Evolutionary conservation across 2,329 filamentous ascomycete species (phyloP).

Genomic region (Neobulgaria alba): DNA sequence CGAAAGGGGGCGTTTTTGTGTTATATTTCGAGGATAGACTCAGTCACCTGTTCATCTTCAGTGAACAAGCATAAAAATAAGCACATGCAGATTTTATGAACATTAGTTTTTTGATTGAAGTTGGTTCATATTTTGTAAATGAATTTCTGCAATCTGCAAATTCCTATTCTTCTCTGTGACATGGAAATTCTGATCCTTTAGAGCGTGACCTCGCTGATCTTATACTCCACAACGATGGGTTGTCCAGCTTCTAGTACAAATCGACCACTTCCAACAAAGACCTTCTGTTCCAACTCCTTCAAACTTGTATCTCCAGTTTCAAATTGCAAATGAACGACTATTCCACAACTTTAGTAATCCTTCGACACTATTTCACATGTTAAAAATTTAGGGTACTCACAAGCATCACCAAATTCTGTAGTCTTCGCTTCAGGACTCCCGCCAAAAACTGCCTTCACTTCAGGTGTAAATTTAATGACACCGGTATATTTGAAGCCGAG

Average conservation of each 20-base stretch:
- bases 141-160: too few species aligned
- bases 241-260: constrained; percentile 32
- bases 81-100: too few species aligned
- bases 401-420: constrained; percentile 33
- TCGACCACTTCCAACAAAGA: constrained; percentile 35
- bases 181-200: too few species aligned
- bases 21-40: constrained; percentile 4
- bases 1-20: constrained; percentile 18
- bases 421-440: constrained; percentile 32
- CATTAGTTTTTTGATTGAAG: too few species aligned
- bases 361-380: too few species aligned
- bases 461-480: constrained; percentile 29
- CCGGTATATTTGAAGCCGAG: constrained; percentile 34
- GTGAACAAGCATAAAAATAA: too few species aligned
- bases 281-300: constrained; percentile 30
- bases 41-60: too few species aligned
- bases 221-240: constrained; percentile 34
- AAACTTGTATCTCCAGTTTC: constrained; percentile 32
- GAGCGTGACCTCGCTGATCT: constrained; percentile 36
- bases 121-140: too few species aligned
- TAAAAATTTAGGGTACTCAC: too few species aligned
- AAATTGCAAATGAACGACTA: constrained; percentile 33
- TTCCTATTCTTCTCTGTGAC: too few species aligned
- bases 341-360: constrained; percentile 1
- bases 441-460: constrained; percentile 29